Percentiles rank a stretch among this genome's conserved stretches.
phyloP scores from a whole-genome alignment of 2,329 filamentous ascomycete species.

The Sclerotinia nivalis region DNA sequence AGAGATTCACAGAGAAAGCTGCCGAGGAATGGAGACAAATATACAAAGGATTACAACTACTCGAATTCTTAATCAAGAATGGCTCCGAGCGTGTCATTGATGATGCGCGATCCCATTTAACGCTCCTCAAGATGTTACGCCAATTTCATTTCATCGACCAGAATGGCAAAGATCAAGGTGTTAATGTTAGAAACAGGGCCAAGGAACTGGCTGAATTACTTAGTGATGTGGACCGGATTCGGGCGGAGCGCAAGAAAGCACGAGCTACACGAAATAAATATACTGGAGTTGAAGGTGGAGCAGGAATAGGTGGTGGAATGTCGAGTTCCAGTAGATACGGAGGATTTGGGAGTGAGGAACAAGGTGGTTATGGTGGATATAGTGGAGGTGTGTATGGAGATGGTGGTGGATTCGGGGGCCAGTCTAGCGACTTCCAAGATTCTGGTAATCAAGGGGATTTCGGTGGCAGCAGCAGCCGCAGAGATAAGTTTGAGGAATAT shows the following conservation, averaged over 20 bases:
- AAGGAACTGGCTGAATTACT: conserved; percentile 96
- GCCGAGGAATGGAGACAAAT: conserved; percentile 99
- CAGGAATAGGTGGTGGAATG: conserved; percentile 55
- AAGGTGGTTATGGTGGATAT: conserved; percentile 64
- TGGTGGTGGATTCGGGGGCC: conserved; percentile 87
- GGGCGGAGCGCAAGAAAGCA: conserved; percentile 83
- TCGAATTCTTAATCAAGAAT: conserved; percentile 97
- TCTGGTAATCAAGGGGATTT: conserved; percentile 40
- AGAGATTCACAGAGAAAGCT: conserved; percentile 96
- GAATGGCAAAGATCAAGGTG: conserved; percentile 97
- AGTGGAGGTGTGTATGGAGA: conserved; percentile 87
- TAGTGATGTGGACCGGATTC: conserved; percentile 85
- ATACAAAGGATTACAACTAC: conserved; percentile 94
- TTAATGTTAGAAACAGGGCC: conserved; percentile 95
- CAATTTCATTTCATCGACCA: conserved; percentile 97
- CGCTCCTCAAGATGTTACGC: conserved; percentile 94
- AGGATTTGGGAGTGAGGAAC: conserved; percentile 82
- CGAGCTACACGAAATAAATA: conserved; percentile 91
- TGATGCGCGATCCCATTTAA: conserved; percentile 92
- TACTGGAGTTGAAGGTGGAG: conserved; percentile 85
- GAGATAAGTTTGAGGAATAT: conserved; percentile 91
- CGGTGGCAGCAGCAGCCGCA: conserved; percentile 46
- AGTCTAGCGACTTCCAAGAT: conserved; percentile 70
- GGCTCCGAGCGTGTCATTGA: conserved; percentile 97
- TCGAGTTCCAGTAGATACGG: conserved; percentile 61